Evolutionary conservation across 192 early-diverging fungal species (phyloP), one percentile per base, ranked within the genome.

Genomic region (Coemansia sp.): DNA sequence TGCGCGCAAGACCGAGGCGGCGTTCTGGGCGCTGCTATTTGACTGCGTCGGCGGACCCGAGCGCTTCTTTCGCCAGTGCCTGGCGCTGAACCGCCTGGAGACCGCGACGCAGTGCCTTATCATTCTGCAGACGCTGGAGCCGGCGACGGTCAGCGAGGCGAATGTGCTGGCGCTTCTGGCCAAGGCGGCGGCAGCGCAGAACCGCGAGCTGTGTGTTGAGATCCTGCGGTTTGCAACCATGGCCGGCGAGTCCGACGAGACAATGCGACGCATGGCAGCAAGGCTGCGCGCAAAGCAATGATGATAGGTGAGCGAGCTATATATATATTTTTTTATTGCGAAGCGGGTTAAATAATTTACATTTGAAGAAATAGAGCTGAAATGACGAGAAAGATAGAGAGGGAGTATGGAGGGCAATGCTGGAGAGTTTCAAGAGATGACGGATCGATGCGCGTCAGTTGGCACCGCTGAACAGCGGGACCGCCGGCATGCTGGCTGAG

Each of bases 1-100:
- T 68, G 95, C 97, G 6, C 81, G 97, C 59, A 99, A 99, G 70
- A 92, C 92, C n/a, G 97, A 99, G 69, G 88, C 92, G 0, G 85
- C 93, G 14, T 80, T 93, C 35, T 99, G 97, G 97, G 82, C 86
- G 19, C 87, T 86, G 49, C 83, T 98, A 51, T 98, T 98, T 76
- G 79, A 83, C 2, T 85, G 88, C 59, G 88, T 93, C 1, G 97
- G 93, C 10, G 89, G 94, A 25, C 88, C 92, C 1, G 87, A 88
- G 42, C 82, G 75, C 22, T 83, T 99, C 42, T 98, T 97, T 73
- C 82, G 89, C 84, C 69, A 78, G 61, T 96, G 91, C 53, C 66
- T 99, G 67, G 84, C 75, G 7, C 69, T 75, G 47, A 85, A 85
- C 11, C 72, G 82, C 7, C 72, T 98, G 20, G 74, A 85, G 46